A percentile compares a stretch with the other conserved stretches of the same genome.
These are phyloP conservation scores for Phaffia rhodozyma DNA, from an alignment of 1,284 basidiomycete genomes.

Conservation along the genomic window DNA sequence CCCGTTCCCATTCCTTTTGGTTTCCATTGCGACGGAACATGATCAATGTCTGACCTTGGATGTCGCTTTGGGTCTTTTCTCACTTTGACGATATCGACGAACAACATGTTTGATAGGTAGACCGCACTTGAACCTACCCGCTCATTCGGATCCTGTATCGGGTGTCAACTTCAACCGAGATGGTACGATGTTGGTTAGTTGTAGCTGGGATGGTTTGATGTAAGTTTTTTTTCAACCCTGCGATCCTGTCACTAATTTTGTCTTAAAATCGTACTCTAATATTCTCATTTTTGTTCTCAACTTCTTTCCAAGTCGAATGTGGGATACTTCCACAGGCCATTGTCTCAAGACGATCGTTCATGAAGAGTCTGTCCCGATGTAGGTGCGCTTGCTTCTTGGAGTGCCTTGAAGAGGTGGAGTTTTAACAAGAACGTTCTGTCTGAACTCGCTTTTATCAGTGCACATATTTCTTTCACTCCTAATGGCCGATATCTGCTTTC, in stretches of 20 bases:
- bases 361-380: conserved; percentile 89
- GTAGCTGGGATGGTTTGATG: conserved; percentile 94
- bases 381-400: conserved; percentile 24
- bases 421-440: conserved; percentile 21
- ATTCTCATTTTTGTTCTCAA: background rate
- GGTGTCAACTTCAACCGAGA: conserved; percentile 87
- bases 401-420: conserved; percentile 25
- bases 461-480: conserved; percentile 77
- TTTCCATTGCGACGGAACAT: background rate
- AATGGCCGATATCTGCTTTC: conserved; percentile 80
- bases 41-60: background rate
- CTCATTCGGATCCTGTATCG: conserved; percentile 93
- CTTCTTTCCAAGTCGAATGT: conserved; percentile 57
- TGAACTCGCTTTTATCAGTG: conserved; percentile 41
- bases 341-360: conserved; percentile 95
- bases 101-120: conserved; percentile 42
- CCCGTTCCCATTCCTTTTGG: background rate
- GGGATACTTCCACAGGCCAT: conserved; percentile 93
- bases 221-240: conserved; percentile 39
- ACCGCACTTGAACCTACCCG: conserved; percentile 68
- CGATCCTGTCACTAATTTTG: background rate
- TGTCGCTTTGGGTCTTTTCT: background rate
- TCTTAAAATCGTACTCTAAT: background rate
- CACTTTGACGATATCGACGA: background rate
- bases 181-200: conserved; percentile 84